These are phyloP conservation scores for Phytopythium sindhum DNA, from an alignment of 352 stramenopile genomes.

Conservation along the genomic window DNA sequence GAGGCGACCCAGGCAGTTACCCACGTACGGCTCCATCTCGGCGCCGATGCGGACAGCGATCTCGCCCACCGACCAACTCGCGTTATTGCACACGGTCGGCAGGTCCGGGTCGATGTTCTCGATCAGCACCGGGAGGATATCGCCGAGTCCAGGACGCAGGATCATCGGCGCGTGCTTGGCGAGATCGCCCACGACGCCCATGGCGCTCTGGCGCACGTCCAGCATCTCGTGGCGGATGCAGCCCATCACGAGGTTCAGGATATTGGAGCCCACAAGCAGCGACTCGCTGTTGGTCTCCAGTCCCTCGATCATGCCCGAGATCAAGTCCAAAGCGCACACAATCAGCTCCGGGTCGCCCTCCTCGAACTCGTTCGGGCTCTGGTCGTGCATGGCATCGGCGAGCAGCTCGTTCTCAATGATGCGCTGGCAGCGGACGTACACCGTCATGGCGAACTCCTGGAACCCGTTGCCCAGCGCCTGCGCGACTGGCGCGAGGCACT, in stretches of 20 bases:
- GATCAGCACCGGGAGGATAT: constrained; percentile 83
- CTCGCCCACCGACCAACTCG: constrained; percentile 89
- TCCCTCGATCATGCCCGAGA: constrained; percentile 89
- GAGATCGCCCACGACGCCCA: constrained; percentile 87
- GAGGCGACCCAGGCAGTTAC: constrained; percentile 59
- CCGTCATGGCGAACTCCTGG: constrained; percentile 83
- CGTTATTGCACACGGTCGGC: constrained; percentile 91
- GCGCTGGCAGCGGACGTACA: constrained; percentile 76
- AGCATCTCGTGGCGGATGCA: constrained; percentile 85
- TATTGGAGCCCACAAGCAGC: constrained; percentile 78
- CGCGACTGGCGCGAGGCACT: constrained; percentile 86
- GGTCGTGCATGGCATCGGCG: constrained; percentile 74
- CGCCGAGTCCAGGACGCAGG: constrained; percentile 64
- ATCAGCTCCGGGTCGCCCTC: constrained; percentile 88
- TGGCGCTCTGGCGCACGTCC: constrained; percentile 87
- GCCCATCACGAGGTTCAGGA: constrained; percentile 85
- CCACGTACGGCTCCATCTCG: constrained; percentile 86
- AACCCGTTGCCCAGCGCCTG: constrained; percentile 84
- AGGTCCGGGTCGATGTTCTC: constrained; percentile 86
- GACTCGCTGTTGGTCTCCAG: constrained; percentile 70
- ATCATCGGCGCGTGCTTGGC: constrained; percentile 80
- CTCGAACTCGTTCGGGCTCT: constrained; percentile 76
- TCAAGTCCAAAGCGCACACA: constrained; percentile 85
- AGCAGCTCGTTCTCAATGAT: constrained; percentile 85
- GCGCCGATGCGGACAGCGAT: constrained; percentile 81